A percentile compares a stretch with the other conserved stretches of the same genome.
phyloP scores from a whole-genome alignment of 352 stramenopile genomes.

The Phytophthora constricta region DNA sequence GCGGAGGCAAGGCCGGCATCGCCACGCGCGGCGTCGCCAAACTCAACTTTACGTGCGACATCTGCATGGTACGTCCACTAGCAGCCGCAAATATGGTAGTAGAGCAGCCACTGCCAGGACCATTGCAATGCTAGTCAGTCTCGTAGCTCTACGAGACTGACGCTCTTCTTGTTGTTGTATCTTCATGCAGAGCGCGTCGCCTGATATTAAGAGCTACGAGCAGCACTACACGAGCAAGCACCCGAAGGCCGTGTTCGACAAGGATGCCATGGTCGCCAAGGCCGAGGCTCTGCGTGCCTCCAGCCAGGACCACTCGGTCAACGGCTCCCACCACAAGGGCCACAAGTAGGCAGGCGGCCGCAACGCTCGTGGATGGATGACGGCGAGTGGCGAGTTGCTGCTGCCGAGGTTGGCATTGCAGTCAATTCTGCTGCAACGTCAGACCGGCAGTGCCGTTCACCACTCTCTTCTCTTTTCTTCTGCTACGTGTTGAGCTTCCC shows the following conservation, averaged over 20 bases:
- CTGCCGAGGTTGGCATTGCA: neutral
- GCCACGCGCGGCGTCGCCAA: constrained; percentile 48
- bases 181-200: constrained; percentile 49
- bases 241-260: constrained; percentile 59
- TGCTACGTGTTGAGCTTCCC: constrained; percentile 21
- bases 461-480: constrained; percentile 14
- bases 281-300: constrained; percentile 57
- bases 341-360: constrained; percentile 35
- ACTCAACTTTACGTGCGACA: constrained; percentile 74
- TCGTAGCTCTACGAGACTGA: too few relatives aligned
- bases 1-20: constrained; percentile 55
- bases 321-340: constrained; percentile 61
- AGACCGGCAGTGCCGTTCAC: neutral
- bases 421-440: neutral
- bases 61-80: constrained; percentile 61
- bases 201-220: constrained; percentile 71
- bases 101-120: too few relatives aligned
- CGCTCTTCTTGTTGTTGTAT: constrained; percentile 10
- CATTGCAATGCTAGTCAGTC: too few relatives aligned
- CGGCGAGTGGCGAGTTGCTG: neutral
- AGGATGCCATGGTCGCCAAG: constrained; percentile 52
- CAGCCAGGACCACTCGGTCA: constrained; percentile 35
- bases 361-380: constrained; percentile 17
- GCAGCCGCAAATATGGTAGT: too few relatives aligned
- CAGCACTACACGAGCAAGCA: constrained; percentile 70